Conservation (phyloP, 352 stramenopile genomes). For the Aphanomyces cochlioides region DNA sequence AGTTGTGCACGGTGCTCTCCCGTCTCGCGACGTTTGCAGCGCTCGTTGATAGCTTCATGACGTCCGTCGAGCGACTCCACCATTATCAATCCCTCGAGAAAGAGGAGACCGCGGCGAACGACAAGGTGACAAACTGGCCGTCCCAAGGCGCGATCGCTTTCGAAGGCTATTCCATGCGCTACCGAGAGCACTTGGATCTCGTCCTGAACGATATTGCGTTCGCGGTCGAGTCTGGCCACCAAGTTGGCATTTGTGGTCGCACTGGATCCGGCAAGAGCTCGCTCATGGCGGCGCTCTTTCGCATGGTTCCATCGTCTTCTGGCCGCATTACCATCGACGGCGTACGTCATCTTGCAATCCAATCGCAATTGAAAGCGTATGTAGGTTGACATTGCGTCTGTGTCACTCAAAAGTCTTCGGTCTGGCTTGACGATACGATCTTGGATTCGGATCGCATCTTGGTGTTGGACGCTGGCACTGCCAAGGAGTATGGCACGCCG, state of each 20-base stretch:
- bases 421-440: slow-evolving; percentile 35
- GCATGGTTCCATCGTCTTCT: slow-evolving; percentile 53
- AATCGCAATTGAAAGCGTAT: not conserved
- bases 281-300: slow-evolving; percentile 69
- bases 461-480: slow-evolving; percentile 1
- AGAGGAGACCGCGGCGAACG: too few relatives aligned
- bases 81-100: slow-evolving; percentile 43
- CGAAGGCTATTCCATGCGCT: too few relatives aligned
- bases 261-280: slow-evolving; percentile 66
- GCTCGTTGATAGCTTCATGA: slow-evolving; percentile 8
- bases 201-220: slow-evolving; percentile 2
- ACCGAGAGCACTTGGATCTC: slow-evolving; percentile 12
- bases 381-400: slow-evolving; percentile 46
- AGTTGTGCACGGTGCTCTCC: slow-evolving; percentile 4
- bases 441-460: slow-evolving; percentile 42
- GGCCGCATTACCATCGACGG: slow-evolving; percentile 73
- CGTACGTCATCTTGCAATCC: not conserved
- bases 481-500: not conserved
- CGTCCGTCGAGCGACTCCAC: slow-evolving; percentile 30
- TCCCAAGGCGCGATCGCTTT: too few relatives aligned
- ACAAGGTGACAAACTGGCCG: too few relatives aligned
- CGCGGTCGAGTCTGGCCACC: not conserved
- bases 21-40: not conserved
- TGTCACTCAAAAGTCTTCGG: slow-evolving; percentile 63
- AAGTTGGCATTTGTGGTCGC: slow-evolving; percentile 37